A percentile compares a stretch with the other conserved stretches of the same genome.
These are phyloP conservation scores for Aspergillus sp. DNA, from an alignment of 2,329 filamentous ascomycete genomes.

Conservation along the genomic window DNA sequence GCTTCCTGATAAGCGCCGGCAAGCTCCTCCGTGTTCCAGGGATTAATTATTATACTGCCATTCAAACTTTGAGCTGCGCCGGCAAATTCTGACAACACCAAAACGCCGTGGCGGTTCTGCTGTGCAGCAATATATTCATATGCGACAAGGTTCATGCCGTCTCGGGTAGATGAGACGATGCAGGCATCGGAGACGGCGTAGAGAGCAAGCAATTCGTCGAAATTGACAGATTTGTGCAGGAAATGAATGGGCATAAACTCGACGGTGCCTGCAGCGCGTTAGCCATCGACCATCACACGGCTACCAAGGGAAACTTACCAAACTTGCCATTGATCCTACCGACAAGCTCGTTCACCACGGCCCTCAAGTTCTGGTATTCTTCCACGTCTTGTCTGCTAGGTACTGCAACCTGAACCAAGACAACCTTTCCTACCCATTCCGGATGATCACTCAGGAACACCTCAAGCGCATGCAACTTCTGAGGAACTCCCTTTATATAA, in stretches of 20 bases:
- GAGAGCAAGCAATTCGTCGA: conserved; percentile 90
- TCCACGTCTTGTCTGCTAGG: conserved; percentile 94
- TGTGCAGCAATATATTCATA: conserved; percentile 98
- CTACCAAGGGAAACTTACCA: conserved; percentile 11
- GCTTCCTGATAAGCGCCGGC: conserved; percentile 91
- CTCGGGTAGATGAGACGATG: conserved; percentile 89
- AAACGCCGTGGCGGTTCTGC: conserved; percentile 81
- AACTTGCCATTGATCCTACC: conserved; percentile 89
- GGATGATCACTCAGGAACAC: conserved; percentile 96
- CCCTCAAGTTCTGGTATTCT: conserved; percentile 93
- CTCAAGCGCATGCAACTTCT: conserved; percentile 94
- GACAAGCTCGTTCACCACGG: conserved; percentile 94
- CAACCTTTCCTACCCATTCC: conserved; percentile 97
- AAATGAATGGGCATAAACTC: conserved; percentile 99
- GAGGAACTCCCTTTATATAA: conserved; percentile 98
- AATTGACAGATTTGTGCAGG: conserved; percentile 91
- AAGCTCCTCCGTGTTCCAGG: conserved; percentile 96
- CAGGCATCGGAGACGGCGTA: conserved; percentile 92
- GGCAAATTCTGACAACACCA: conserved; percentile 96
- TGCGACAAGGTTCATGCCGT: conserved; percentile 98
- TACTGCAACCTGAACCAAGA: conserved; percentile 92
- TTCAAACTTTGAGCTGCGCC: conserved; percentile 94
- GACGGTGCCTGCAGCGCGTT: conserved; percentile 65
- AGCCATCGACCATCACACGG: conserved; percentile 7
- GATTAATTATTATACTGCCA: conserved; percentile 91